phyloP scores from a whole-genome alignment of 2,329 filamentous ascomycete genomes.

The Aspergillus clavatus region DNA sequence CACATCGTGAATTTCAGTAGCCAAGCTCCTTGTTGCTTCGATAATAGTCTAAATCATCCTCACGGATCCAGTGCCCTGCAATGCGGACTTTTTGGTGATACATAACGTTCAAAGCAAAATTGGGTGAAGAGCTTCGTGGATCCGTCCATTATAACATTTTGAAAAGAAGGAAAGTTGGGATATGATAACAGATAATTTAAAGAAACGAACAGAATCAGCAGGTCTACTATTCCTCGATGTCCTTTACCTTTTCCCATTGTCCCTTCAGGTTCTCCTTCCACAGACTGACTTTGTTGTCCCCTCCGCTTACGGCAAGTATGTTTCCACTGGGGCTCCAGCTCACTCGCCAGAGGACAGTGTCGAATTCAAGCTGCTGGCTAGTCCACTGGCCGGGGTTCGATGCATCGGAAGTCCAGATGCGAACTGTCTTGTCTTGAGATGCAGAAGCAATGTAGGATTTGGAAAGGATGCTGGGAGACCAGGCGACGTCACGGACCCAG shows the following conservation, averaged over 20 bases:
- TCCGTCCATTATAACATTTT: conserved; percentile 13
- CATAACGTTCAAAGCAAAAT: background rate
- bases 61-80: background rate
- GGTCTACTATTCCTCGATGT: conserved; percentile 76
- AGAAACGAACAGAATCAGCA: conserved; percentile 5
- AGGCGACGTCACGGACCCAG: conserved; percentile 97
- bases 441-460: conserved; percentile 97
- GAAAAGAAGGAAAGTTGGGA: conserved; percentile 13
- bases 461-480: conserved; percentile 89
- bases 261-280: conserved; percentile 98
- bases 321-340: conserved; percentile 98
- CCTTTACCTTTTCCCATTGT: conserved; percentile 96
- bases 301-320: conserved; percentile 85
- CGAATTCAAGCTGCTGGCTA: conserved; percentile 79
- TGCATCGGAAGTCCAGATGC: conserved; percentile 85
- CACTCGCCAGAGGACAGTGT: conserved; percentile 87
- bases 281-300: conserved; percentile 92
- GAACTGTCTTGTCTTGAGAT: conserved; percentile 92
- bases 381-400: conserved; percentile 70
- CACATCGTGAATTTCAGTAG: background rate
- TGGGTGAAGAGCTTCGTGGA: background rate
- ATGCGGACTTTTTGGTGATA: background rate
- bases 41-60: background rate
- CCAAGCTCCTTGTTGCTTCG: background rate
- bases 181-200: conserved; percentile 10